These are phyloP conservation scores for Stramenopiles sp. DNA, from an alignment of 352 stramenopile species.

Conservation along the genomic window DNA sequence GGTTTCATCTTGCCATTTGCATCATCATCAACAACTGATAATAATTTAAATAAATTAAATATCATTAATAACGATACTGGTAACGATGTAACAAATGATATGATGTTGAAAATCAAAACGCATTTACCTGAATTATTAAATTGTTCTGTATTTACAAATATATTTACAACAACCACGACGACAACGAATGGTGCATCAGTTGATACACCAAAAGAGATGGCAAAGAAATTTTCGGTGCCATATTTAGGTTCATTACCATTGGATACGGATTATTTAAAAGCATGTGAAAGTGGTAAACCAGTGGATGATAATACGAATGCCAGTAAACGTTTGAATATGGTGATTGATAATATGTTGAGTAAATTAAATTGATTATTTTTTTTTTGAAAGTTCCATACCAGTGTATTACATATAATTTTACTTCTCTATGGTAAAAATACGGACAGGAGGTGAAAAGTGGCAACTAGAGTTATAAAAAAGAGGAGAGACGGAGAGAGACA, in stretches of 20 bases:
- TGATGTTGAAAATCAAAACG: constrained; percentile 25
- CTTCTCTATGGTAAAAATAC: too few relatives aligned
- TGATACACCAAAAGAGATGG: constrained; percentile 7
- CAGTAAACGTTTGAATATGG: background rate
- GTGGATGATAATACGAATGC: background rate
- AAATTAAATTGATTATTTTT: background rate
- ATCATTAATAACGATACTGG: constrained; percentile 13
- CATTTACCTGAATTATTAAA: constrained; percentile 26
- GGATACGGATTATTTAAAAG: constrained; percentile 82
- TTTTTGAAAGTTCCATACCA: background rate
- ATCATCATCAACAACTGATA: constrained; percentile 27
- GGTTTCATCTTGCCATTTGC: constrained; percentile 53
- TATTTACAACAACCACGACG: constrained; percentile 27
- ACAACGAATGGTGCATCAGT: background rate
- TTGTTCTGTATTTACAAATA: constrained; percentile 35
- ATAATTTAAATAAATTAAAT: background rate
- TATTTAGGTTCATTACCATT: constrained; percentile 88
- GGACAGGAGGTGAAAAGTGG: too few relatives aligned
- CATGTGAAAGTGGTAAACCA: constrained; percentile 49
- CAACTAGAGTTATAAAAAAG: too few relatives aligned
- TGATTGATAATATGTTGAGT: background rate
- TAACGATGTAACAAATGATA: constrained; percentile 22
- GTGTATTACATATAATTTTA: background rate
- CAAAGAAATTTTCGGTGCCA: constrained; percentile 71
- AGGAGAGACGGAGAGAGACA: too few relatives aligned